phyloP scores from a whole-genome alignment of 2,329 filamentous ascomycete genomes.

The Colletotrichum chlorophyti region DNA sequence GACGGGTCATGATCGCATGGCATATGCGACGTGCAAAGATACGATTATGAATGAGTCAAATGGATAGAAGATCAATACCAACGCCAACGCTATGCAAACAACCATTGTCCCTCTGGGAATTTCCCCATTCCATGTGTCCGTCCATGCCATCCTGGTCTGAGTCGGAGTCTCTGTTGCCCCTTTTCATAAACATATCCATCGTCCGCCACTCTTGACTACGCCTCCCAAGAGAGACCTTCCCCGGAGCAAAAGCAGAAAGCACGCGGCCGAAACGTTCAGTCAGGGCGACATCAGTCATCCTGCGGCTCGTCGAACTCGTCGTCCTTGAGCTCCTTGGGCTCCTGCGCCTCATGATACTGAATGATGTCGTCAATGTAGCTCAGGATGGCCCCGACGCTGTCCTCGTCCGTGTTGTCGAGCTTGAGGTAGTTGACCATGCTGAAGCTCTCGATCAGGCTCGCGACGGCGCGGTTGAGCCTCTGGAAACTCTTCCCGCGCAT shows the following conservation, averaged over 20 bases:
- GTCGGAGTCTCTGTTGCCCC: background rate
- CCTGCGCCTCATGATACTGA: conserved; percentile 91
- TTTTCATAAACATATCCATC: background rate
- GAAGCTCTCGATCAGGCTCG: conserved; percentile 92
- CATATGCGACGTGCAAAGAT: background rate
- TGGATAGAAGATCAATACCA: conserved; percentile 31
- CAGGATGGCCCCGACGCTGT: conserved; percentile 83
- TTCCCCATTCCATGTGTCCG: background rate
- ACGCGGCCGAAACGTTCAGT: no score
- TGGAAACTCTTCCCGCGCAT: conserved; percentile 86
- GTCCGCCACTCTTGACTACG: no score
- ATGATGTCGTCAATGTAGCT: conserved; percentile 96
- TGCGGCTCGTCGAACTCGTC: conserved; percentile 46
- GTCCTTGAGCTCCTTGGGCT: conserved; percentile 82
- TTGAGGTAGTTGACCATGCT: conserved; percentile 97
- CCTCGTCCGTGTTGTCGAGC: conserved; percentile 88
- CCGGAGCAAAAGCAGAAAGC: no score
- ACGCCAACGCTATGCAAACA: conserved; percentile 53
- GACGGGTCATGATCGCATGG: no score
- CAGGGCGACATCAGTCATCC: conserved; percentile 33
- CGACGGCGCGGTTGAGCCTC: conserved; percentile 85
- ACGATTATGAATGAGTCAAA: conserved; percentile 18
- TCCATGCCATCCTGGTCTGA: background rate
- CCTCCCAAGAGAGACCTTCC: no score
- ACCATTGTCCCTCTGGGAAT: background rate